These are phyloP conservation scores for Tricladium varicosporioides DNA, from an alignment of 2,329 filamentous ascomycete species.

Conservation along the genomic window DNA sequence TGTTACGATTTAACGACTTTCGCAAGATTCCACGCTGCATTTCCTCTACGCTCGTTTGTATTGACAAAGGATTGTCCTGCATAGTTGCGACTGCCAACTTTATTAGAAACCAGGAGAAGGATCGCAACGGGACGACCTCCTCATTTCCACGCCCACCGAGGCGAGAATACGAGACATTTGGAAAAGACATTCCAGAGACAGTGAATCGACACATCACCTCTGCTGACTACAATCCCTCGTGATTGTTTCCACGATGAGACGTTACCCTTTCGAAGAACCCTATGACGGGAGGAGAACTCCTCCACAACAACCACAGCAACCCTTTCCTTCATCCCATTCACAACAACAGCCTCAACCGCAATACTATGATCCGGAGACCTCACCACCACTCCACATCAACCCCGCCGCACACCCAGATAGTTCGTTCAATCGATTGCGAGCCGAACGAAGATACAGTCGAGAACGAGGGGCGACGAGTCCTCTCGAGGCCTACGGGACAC, in stretches of 20 bases:
- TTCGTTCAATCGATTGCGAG: slow-evolving; percentile 26
- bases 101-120: not conserved
- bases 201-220: not conserved
- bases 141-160: not conserved
- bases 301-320: slow-evolving; percentile 11
- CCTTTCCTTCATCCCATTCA: slow-evolving; percentile 4
- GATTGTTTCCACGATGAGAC: slow-evolving; percentile 15
- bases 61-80: not conserved
- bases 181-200: not conserved
- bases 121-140: not conserved
- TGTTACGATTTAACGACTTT: too few species aligned
- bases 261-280: slow-evolving; percentile 23
- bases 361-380: not conserved
- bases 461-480: slow-evolving; percentile 14
- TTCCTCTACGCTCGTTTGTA: not conserved
- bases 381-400: slow-evolving; percentile 8
- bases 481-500: slow-evolving; percentile 18
- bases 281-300: slow-evolving; percentile 3
- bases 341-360: slow-evolving; percentile 11
- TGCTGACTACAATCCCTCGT: not conserved
- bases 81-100: not conserved
- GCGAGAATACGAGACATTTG: not conserved
- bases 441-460: slow-evolving; percentile 21
- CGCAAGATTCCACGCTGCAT: too few species aligned
- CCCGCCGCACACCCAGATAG: slow-evolving; percentile 27